Percentiles rank a stretch among this genome's conserved stretches.
phyloP scores from a whole-genome alignment of 2,329 filamentous ascomycete genomes.

The Nemania sp. region DNA sequence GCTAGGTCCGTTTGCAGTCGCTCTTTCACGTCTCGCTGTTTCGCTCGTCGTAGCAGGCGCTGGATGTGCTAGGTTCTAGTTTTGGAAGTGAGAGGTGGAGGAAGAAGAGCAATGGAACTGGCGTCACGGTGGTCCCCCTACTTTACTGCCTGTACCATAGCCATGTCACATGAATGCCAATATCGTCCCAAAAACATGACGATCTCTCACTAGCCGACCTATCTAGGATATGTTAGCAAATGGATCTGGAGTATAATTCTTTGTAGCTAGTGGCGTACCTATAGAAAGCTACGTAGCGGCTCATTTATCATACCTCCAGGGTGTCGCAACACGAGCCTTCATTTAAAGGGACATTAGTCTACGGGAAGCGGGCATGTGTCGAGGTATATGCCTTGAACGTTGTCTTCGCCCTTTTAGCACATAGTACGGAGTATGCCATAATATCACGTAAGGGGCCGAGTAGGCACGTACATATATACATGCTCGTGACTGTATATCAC shows the following conservation, averaged over 20 bases:
- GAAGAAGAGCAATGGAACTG: constrained; percentile 45
- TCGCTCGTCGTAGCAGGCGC: constrained; percentile 31
- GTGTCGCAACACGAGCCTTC: not conserved
- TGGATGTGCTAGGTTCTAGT: constrained; percentile 42
- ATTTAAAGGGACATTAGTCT: too few relatives aligned
- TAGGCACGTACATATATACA: not conserved
- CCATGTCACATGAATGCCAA: constrained; percentile 51
- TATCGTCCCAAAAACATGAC: constrained; percentile 40
- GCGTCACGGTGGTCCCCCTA: constrained; percentile 45
- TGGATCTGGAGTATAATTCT: not conserved
- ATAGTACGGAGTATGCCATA: too few relatives aligned
- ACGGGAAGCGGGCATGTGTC: too few relatives aligned
- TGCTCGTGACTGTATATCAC: not conserved
- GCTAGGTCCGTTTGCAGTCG: constrained; percentile 38
- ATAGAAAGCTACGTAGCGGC: not conserved
- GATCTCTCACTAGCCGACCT: not conserved
- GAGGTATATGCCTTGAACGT: too few relatives aligned
- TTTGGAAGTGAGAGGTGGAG: constrained; percentile 40
- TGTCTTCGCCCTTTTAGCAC: too few relatives aligned
- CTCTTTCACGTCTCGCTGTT: constrained; percentile 37
- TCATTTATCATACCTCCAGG: not conserved
- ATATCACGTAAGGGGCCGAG: too few relatives aligned
- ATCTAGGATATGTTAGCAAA: not conserved
- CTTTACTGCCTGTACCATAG: constrained; percentile 51
- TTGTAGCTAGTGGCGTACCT: not conserved